phyloP scores from a whole-genome alignment of 1,139 yeast species.

The Wickerhamomyces sp. region DNA sequence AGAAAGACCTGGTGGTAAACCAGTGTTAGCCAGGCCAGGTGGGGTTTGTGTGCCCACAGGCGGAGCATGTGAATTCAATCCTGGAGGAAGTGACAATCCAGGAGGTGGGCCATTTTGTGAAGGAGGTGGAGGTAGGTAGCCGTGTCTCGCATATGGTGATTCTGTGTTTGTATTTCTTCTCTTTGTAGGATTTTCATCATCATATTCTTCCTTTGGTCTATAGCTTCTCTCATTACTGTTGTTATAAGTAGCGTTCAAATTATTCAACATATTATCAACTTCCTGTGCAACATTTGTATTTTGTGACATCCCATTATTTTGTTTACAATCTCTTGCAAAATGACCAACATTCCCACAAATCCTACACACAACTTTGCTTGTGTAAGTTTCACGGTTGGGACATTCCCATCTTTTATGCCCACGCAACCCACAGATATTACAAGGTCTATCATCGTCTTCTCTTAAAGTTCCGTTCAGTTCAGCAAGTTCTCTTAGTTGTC shows the following conservation, averaged over 20 bases:
- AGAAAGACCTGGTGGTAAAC: neutral
- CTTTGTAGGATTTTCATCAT: slow-evolving; percentile 18
- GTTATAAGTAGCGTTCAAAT: slow-evolving; percentile 32
- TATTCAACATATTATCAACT: slow-evolving; percentile 47
- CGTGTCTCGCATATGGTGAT: slow-evolving; percentile 6
- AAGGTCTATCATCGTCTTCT: slow-evolving; percentile 67
- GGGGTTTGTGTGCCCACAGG: slow-evolving; percentile 1
- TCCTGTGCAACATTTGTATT: slow-evolving; percentile 34
- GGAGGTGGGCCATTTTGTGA: slow-evolving; percentile 9
- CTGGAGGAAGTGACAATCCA: slow-evolving; percentile 9
- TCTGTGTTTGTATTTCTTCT: slow-evolving; percentile 17
- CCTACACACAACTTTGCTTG: slow-evolving; percentile 62
- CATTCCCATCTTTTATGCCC: slow-evolving; percentile 64
- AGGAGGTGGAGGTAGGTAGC: slow-evolving; percentile 7
- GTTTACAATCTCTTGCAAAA: slow-evolving; percentile 79
- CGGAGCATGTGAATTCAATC: slow-evolving; percentile 1
- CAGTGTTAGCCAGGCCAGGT: slow-evolving; percentile 4
- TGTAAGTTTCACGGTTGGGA: slow-evolving; percentile 48
- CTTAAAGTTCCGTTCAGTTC: slow-evolving; percentile 90
- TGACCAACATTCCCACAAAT: slow-evolving; percentile 84
- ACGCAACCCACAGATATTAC: slow-evolving; percentile 51
- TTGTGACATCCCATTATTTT: slow-evolving; percentile 22
- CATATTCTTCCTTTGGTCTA: slow-evolving; percentile 3
- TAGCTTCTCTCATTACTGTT: slow-evolving; percentile 4
- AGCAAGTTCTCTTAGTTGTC: slow-evolving; percentile 88